These are phyloP conservation scores for Isatis lusitanica DNA, from an alignment of 441 rosid genomes.

Conservation along the genomic window DNA sequence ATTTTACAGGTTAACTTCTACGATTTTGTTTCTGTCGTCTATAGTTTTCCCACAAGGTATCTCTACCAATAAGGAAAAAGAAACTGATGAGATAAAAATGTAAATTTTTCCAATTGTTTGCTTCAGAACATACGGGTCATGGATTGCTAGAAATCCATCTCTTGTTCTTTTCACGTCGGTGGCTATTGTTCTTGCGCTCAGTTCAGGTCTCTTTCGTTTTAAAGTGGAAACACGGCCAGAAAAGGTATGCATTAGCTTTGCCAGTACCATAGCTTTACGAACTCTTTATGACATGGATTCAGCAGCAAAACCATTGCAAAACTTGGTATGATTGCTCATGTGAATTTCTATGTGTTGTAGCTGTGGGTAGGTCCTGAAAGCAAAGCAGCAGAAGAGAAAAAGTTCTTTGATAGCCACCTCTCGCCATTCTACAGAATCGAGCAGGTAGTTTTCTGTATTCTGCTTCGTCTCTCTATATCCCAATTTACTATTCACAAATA, in stretches of 20 bases:
- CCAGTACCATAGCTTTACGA: slow-evolving; percentile 2
- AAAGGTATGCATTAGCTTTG: slow-evolving; percentile 46
- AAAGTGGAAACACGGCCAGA: slow-evolving; percentile 74
- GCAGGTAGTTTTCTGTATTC: slow-evolving; percentile 53
- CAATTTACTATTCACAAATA: background rate
- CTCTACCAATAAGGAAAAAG: slow-evolving; percentile 12
- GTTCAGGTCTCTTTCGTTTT: slow-evolving; percentile 54
- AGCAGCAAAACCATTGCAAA: slow-evolving; percentile 17
- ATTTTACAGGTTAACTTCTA: slow-evolving; percentile 52
- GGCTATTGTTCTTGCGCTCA: slow-evolving; percentile 57
- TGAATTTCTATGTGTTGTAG: slow-evolving; percentile 37
- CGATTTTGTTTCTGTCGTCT: background rate
- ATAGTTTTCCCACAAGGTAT: slow-evolving; percentile 10
- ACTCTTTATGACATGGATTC: slow-evolving; percentile 23
- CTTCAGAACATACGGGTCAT: slow-evolving; percentile 57
- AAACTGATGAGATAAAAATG: slow-evolving; percentile 17
- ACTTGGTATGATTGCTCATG: slow-evolving; percentile 14
- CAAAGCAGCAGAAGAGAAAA: slow-evolving; percentile 75
- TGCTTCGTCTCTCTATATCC: background rate
- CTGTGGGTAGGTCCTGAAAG: slow-evolving; percentile 77
- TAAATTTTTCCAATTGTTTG: slow-evolving; percentile 28
- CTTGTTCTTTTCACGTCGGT: slow-evolving; percentile 54
- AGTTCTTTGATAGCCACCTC: slow-evolving; percentile 72
- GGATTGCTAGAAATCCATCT: slow-evolving; percentile 65
- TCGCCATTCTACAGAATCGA: slow-evolving; percentile 82